Evolutionary conservation across 345 rosid species (phyloP), one percentile per base, ranked within the genome.

Genomic region (Hypericum perforatum): DNA sequence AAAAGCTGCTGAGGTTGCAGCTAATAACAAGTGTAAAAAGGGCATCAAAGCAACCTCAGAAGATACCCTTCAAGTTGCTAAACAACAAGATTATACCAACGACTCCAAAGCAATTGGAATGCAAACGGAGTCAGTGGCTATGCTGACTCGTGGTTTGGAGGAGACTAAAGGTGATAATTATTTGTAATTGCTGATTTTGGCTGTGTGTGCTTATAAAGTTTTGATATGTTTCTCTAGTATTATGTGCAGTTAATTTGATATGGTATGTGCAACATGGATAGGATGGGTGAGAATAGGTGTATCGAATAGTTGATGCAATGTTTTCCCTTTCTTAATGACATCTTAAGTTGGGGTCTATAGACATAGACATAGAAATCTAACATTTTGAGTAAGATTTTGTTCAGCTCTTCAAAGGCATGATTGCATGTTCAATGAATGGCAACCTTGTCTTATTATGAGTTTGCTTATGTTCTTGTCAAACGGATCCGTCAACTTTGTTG

Each of bases 141-240:
- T 63, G 58, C 60, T 59, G 16, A 61, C 68, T 9, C 72, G 61
- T 37, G 79, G 73, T 54, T 47, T 65, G n/a, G 72, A 66, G 60
- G 78, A 75, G 65, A 60, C 75, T 44, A 43, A 71, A 8, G 80
- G 92, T 81, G 63, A 53, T 80, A 57, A 42, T 49, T 52, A 7
- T 39, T 55, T 66, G 8, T 22, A 63, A 48, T 52, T 51, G 12
- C 37, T 22, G 32, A 22, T 51, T 51, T 37, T 36, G 32, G 13
- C 39, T 11, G 55, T 52, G 9, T 6, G 55, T n/a, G 32, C 32
- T 22, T 22, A 22, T 22, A 22, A 22, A 22, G 32, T 22, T 22
- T 22, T 22, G 32, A 22, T 22, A 22, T 10, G 22, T 11, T n/a
- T n/a, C 13, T 46, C 13, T 56, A 22, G 4, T n/a, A n/a, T n/a